Conservation (phyloP, 164 flowering plant genomes). For the Berberis vulgaris region DNA sequence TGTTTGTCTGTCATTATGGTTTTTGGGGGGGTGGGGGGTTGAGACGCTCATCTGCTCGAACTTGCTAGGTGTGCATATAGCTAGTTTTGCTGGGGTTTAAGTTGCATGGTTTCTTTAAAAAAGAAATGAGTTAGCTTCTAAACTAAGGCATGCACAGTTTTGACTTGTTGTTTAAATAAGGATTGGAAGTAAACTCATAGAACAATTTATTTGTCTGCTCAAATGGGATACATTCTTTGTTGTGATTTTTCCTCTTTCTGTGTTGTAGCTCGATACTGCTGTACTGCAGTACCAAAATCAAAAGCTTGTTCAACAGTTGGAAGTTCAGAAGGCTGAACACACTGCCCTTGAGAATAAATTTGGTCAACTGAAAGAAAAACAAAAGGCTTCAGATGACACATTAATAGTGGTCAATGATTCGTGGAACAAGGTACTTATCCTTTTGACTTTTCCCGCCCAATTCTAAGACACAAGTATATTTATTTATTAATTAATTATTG, state of each 20-base stretch:
- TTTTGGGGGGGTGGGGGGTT: background rate
- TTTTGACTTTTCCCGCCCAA: background rate
- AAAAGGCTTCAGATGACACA: conserved; percentile 44
- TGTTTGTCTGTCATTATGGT: too few relatives aligned
- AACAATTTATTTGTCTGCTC: too few relatives aligned
- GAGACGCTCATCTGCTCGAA: background rate
- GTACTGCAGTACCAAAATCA: conserved; percentile 83
- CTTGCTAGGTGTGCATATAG: background rate
- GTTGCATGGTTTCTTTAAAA: too few relatives aligned
- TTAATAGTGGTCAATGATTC: conserved; percentile 43
- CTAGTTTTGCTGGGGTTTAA: too few relatives aligned
- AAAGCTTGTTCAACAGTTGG: conserved; percentile 76
- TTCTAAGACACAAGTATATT: background rate
- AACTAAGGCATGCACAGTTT: too few relatives aligned
- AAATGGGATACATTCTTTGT: background rate
- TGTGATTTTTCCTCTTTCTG: background rate
- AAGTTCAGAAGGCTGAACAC: conserved; percentile 65
- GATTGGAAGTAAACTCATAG: too few relatives aligned
- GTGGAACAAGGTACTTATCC: conserved; percentile 50
- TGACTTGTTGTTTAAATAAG: too few relatives aligned
- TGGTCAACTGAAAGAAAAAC: conserved; percentile 42
- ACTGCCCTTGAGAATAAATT: conserved; percentile 44
- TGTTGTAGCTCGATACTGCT: conserved; percentile 58
- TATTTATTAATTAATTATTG: background rate
- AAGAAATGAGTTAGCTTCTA: too few relatives aligned